Evolutionary conservation across 805 yeast species (phyloP).

Genomic region (Henningerozyma blattae): DNA sequence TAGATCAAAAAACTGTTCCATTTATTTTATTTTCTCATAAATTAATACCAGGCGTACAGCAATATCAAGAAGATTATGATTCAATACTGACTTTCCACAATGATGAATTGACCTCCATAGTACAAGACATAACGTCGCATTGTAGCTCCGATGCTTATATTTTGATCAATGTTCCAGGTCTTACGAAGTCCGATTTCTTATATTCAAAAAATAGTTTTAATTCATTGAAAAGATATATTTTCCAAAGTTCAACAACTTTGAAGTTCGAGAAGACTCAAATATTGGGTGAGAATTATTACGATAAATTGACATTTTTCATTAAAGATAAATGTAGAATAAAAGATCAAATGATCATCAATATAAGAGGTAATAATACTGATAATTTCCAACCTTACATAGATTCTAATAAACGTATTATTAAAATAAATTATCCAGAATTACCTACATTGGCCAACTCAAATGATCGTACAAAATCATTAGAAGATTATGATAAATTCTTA

Average conservation of each 20-base stretch:
- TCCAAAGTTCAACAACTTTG: constrained; percentile 47
- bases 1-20: constrained; percentile 8
- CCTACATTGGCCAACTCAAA: constrained; percentile 12
- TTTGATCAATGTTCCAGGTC: constrained; percentile 42
- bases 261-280: constrained; percentile 40
- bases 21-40: constrained; percentile 11
- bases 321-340: constrained; percentile 16
- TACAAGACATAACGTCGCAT: constrained; percentile 22
- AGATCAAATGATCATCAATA: constrained; percentile 7
- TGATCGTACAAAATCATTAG: background rate
- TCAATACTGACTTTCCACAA: constrained; percentile 9
- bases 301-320: constrained; percentile 10
- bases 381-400: constrained; percentile 51
- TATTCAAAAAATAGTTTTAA: constrained; percentile 32
- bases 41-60: constrained; percentile 9
- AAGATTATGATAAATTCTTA: constrained; percentile 34
- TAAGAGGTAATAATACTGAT: constrained; percentile 28
- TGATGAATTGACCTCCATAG: constrained; percentile 19
- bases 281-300: constrained; percentile 11
- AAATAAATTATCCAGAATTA: constrained; percentile 43
- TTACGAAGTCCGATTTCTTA: constrained; percentile 35
- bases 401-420: constrained; percentile 47
- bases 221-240: constrained; percentile 37
- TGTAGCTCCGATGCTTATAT: constrained; percentile 50
- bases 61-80: constrained; percentile 12